phyloP scores from a whole-genome alignment of 495 filamentous ascomycete species.

The Platismatia glauca region DNA sequence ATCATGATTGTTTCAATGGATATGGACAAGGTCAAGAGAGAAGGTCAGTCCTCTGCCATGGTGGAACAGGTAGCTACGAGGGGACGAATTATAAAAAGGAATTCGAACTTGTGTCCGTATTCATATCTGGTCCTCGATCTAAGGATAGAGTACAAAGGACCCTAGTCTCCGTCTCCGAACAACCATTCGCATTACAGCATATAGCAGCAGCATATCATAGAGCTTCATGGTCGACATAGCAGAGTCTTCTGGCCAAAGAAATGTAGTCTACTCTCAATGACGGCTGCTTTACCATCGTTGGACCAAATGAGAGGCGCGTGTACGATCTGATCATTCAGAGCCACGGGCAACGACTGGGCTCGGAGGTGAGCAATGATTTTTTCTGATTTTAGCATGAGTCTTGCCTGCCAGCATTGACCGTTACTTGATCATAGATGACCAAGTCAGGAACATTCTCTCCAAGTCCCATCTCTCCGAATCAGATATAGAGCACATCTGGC shows the following conservation, averaged over 20 bases:
- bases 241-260: background rate
- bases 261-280: background rate
- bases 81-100: too few relatives aligned
- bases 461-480: constrained; percentile 14
- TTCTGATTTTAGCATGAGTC: too few relatives aligned
- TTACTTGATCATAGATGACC: background rate
- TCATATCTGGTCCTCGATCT: too few relatives aligned
- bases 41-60: too few relatives aligned
- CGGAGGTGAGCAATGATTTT: background rate
- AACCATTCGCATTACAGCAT: background rate
- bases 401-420: background rate
- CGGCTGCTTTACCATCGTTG: background rate
- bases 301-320: background rate
- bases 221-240: background rate
- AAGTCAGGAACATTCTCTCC: constrained; percentile 9
- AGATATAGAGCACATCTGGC: constrained; percentile 13
- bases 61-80: too few relatives aligned
- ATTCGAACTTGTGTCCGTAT: too few relatives aligned
- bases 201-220: background rate
- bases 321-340: background rate
- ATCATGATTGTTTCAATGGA: too few relatives aligned
- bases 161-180: too few relatives aligned
- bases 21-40: too few relatives aligned
- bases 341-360: background rate
- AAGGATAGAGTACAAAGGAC: too few relatives aligned